A percentile compares a stretch with the other conserved stretches of the same genome.
Evolutionary conservation across 768 basidiomycete species (phyloP).

Genomic region (Tulasnella sp.): DNA sequence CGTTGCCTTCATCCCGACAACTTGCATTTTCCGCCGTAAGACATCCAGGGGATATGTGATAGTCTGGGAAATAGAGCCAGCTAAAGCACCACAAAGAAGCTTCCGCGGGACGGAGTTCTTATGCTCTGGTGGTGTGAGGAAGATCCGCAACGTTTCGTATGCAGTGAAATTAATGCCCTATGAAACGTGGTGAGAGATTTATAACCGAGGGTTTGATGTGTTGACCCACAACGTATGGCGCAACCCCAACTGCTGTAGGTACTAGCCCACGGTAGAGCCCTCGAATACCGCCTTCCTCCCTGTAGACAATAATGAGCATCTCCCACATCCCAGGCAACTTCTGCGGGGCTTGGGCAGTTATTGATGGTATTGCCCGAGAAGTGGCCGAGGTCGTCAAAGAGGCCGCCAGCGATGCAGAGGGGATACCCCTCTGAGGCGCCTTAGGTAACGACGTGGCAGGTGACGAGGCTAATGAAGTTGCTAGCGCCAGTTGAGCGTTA

Average conservation of each 20-base stretch:
- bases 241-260: constrained; percentile 78
- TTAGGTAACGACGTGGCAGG: not conserved
- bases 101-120: constrained; percentile 57
- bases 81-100: constrained; percentile 73
- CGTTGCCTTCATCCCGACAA: constrained; percentile 52
- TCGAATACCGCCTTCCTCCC: constrained; percentile 81
- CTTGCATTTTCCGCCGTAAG: constrained; percentile 90
- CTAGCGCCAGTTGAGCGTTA: not conserved
- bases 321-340: constrained; percentile 46
- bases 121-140: constrained; percentile 64
- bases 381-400: constrained; percentile 20
- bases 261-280: constrained; percentile 75
- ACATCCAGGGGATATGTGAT: constrained; percentile 96
- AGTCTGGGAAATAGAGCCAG: constrained; percentile 86
- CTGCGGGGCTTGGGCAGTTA: constrained; percentile 26
- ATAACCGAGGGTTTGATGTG: too few relatives aligned
- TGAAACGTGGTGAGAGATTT: too few relatives aligned
- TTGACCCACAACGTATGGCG: constrained; percentile 54
- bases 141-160: constrained; percentile 68
- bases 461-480: not conserved
- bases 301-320: constrained; percentile 83
- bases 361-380: too few relatives aligned
- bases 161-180: constrained; percentile 93
- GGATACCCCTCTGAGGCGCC: too few relatives aligned
- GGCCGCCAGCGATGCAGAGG: constrained; percentile 18